A percentile compares a stretch with the other conserved stretches of the same genome.
phyloP scores from a whole-genome alignment of 345 rosid species.

The Eucalyptus polybractea region DNA sequence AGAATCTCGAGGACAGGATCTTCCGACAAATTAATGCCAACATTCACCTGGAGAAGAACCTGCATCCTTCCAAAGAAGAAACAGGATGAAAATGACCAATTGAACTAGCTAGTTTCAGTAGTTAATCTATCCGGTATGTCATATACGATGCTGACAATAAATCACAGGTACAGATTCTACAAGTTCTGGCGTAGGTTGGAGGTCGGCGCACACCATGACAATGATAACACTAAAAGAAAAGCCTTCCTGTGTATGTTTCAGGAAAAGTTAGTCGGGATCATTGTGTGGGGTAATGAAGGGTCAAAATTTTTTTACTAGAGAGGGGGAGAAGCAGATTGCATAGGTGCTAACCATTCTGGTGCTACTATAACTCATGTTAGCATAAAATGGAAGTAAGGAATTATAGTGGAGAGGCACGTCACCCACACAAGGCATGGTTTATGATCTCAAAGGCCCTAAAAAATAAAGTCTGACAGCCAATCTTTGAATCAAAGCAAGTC shows the following conservation, averaged over 20 bases:
- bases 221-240: not conserved
- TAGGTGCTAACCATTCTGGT: not conserved
- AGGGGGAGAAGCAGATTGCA: not conserved
- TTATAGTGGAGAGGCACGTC: not conserved
- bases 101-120: not conserved
- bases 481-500: not conserved
- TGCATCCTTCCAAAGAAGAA: conserved; percentile 94
- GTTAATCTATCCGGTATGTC: not conserved
- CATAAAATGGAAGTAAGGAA: not conserved
- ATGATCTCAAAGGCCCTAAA: not conserved
- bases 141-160: not conserved
- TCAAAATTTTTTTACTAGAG: not conserved
- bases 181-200: not conserved
- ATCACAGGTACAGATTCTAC: not conserved
- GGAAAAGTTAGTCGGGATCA: not conserved
- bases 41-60: conserved; percentile 85
- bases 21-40: conserved; percentile 53
- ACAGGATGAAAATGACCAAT: conserved; percentile 33
- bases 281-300: not conserved
- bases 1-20: conserved; percentile 90
- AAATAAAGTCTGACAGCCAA: not conserved
- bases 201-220: not conserved
- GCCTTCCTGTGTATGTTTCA: not conserved
- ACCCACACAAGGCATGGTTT: not conserved
- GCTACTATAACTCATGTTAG: not conserved